These are phyloP conservation scores for Solanum okadae DNA, from an alignment of 257 asterid species.

Conservation along the genomic window DNA sequence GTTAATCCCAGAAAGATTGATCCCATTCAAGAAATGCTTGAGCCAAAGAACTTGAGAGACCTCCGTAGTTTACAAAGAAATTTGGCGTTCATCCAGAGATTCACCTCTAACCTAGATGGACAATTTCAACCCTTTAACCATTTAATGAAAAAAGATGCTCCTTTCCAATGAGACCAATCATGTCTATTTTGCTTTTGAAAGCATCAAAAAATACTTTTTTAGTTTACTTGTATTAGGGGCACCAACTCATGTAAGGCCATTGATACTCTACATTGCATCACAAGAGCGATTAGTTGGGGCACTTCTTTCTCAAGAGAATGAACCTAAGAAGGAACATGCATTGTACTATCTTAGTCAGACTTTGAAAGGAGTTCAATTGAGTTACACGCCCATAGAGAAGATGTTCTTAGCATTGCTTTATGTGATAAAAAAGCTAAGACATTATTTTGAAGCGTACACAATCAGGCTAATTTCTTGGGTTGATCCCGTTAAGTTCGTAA, in stretches of 20 bases:
- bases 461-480: neutral
- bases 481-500: neutral
- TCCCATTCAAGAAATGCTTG: neutral
- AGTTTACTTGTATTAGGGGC: neutral
- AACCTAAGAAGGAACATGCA: too few relatives aligned
- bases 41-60: neutral
- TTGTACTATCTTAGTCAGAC: too few relatives aligned
- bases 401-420: neutral
- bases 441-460: neutral
- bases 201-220: neutral
- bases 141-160: neutral
- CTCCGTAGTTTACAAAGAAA: neutral
- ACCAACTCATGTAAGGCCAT: too few relatives aligned
- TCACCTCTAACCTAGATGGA: neutral
- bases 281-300: too few relatives aligned
- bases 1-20: too few relatives aligned
- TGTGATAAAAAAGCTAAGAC: neutral
- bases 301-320: too few relatives aligned
- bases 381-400: neutral
- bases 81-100: too few relatives aligned
- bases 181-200: neutral
- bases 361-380: neutral
- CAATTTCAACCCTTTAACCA: neutral
- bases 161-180: neutral
- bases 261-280: too few relatives aligned